phyloP scores from a whole-genome alignment of 345 rosid species.

The Lepidium africanum region DNA sequence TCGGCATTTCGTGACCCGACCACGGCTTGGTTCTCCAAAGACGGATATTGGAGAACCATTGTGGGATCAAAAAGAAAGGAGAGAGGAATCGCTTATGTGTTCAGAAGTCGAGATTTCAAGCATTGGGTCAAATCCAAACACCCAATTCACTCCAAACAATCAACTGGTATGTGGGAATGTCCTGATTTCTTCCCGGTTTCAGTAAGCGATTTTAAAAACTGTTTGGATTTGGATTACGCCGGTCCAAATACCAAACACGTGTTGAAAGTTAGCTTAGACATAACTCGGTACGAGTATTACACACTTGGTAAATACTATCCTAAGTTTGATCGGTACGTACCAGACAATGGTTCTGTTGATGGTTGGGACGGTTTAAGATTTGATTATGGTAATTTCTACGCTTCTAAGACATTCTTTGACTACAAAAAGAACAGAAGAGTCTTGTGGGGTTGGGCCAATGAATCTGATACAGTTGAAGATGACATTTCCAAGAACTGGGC shows the following conservation, averaged over 20 bases:
- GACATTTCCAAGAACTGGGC: slow-evolving; percentile 69
- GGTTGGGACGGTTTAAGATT: slow-evolving; percentile 72
- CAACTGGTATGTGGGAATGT: slow-evolving; percentile 91
- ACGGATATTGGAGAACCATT: slow-evolving; percentile 53
- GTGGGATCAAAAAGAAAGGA: slow-evolving; percentile 47
- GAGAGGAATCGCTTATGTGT: slow-evolving; percentile 59
- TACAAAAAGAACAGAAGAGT: slow-evolving; percentile 42
- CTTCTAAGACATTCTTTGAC: slow-evolving; percentile 79
- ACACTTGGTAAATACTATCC: slow-evolving; percentile 49
- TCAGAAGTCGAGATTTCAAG: slow-evolving; percentile 56
- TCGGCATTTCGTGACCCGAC: slow-evolving; percentile 90
- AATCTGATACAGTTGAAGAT: slow-evolving; percentile 41
- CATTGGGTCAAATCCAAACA: slow-evolving; percentile 62
- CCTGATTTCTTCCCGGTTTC: slow-evolving; percentile 81
- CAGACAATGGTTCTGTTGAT: slow-evolving; percentile 46
- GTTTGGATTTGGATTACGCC: slow-evolving; percentile 42
- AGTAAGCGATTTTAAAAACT: slow-evolving; percentile 20
- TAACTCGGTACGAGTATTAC: slow-evolving; percentile 67
- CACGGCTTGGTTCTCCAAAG: slow-evolving; percentile 58
- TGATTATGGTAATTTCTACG: slow-evolving; percentile 83
- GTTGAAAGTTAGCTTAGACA: slow-evolving; percentile 69
- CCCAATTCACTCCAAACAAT: slow-evolving; percentile 43
- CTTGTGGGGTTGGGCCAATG: slow-evolving; percentile 84
- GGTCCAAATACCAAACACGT: slow-evolving; percentile 36
- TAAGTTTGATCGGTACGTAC: slow-evolving; percentile 41